These are phyloP conservation scores for Amylocystis lapponica DNA, from an alignment of 768 basidiomycete species.

Conservation along the genomic window DNA sequence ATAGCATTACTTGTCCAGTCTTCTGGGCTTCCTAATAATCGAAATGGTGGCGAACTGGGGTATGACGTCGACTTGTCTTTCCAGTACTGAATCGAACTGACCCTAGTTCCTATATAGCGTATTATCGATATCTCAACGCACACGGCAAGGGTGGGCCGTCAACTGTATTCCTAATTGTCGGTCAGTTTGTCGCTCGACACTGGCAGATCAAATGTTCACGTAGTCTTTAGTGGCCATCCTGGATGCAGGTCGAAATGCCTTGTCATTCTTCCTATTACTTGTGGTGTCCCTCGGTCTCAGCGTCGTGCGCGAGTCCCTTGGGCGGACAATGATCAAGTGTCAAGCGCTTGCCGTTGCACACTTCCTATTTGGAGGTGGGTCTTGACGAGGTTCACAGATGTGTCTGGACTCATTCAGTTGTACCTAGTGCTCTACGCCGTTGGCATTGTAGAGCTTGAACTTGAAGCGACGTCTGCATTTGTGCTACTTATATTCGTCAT, in stretches of 20 bases:
- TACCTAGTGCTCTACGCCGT: constrained; percentile 80
- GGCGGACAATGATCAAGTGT: constrained; percentile 77
- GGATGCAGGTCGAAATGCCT: constrained; percentile 89
- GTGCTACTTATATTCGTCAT: constrained; percentile 86
- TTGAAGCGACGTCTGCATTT: constrained; percentile 86
- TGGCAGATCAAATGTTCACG: background rate
- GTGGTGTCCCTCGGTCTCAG: constrained; percentile 90
- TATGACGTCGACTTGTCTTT: constrained; percentile 2
- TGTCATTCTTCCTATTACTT: constrained; percentile 93
- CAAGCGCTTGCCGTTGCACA: constrained; percentile 78
- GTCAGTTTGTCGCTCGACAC: constrained; percentile 35
- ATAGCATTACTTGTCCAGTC: constrained; percentile 87
- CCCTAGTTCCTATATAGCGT: constrained; percentile 40
- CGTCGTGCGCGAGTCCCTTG: constrained; percentile 86
- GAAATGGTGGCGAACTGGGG: constrained; percentile 95
- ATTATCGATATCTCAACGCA: constrained; percentile 92
- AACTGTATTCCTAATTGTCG: constrained; percentile 89
- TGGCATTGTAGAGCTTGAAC: constrained; percentile 88
- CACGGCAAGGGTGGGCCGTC: constrained; percentile 71
- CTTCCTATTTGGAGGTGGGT: constrained; percentile 89
- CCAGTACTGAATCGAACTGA: background rate
- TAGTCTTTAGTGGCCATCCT: constrained; percentile 71
- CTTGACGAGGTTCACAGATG: background rate
- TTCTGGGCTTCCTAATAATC: constrained; percentile 79
- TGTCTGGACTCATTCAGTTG: background rate